Evolutionary conservation across 2,329 filamentous ascomycete species (phyloP).

Genomic region (Hypomyces perniciosus): DNA sequence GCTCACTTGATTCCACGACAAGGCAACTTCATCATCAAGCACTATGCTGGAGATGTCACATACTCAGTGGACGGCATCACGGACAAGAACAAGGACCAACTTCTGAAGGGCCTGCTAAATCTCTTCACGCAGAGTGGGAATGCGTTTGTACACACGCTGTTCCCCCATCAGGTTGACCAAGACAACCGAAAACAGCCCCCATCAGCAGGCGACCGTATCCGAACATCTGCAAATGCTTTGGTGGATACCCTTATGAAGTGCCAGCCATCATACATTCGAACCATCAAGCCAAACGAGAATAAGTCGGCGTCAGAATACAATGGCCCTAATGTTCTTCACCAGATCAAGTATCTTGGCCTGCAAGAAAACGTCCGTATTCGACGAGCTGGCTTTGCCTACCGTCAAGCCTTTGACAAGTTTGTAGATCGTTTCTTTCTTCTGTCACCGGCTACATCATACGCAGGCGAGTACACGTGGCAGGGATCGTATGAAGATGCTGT

Average conservation of each 20-base stretch:
- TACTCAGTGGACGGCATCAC: constrained; percentile 97
- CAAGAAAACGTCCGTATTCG: constrained; percentile 98
- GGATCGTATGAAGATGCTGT: constrained; percentile 83
- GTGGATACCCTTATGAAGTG: constrained; percentile 96
- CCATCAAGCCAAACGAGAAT: constrained; percentile 99
- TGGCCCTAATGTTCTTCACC: constrained; percentile 84
- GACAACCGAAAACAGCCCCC: constrained; percentile 93
- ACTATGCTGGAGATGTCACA: constrained; percentile 94
- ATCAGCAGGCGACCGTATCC: constrained; percentile 94
- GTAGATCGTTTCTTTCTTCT: constrained; percentile 95
- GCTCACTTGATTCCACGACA: constrained; percentile 87
- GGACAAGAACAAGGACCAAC: constrained; percentile 98
- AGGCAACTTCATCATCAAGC: constrained; percentile 96
- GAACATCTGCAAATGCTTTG: constrained; percentile 86
- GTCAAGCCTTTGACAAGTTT: constrained; percentile 96
- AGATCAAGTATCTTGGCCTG: constrained; percentile 98
- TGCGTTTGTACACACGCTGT: constrained; percentile 77
- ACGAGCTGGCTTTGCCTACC: constrained; percentile 91
- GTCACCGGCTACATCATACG: constrained; percentile 90
- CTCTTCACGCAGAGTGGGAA: constrained; percentile 81
- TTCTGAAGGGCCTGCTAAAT: constrained; percentile 88
- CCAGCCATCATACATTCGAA: constrained; percentile 94
- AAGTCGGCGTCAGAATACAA: constrained; percentile 95
- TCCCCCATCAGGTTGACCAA: constrained; percentile 89
- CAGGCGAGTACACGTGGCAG: constrained; percentile 94